Percentiles rank a stretch among this genome's conserved stretches.
Evolutionary conservation across 2,329 filamentous ascomycete species (phyloP).

Genomic region (Dactylellina parvicollis): DNA sequence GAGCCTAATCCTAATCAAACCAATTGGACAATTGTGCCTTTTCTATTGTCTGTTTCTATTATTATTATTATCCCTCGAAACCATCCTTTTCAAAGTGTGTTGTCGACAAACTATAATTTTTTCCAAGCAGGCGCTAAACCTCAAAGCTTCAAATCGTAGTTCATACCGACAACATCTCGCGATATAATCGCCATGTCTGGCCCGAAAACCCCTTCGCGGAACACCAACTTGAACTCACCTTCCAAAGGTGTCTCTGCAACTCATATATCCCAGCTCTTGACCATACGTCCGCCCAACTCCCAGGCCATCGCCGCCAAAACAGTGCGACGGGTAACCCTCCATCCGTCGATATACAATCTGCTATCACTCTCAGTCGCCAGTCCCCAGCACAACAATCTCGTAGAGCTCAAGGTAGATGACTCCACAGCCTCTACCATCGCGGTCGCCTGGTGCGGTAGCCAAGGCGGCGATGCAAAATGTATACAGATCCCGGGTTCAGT

Average conservation of each 20-base stretch:
- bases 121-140: neutral
- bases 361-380: slow-evolving; percentile 45
- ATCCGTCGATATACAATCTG: slow-evolving; percentile 49
- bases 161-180: neutral
- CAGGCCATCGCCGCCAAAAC: slow-evolving; percentile 40
- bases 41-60: too few species aligned
- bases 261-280: slow-evolving; percentile 46
- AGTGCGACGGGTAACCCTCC: slow-evolving; percentile 40
- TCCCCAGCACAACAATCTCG: slow-evolving; percentile 45
- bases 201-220: slow-evolving; percentile 42
- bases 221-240: slow-evolving; percentile 47
- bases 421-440: slow-evolving; percentile 32
- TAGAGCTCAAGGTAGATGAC: slow-evolving; percentile 43
- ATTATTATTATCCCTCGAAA: too few species aligned
- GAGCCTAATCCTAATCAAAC: slow-evolving; percentile 16
- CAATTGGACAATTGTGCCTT: too few species aligned
- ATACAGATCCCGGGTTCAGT: slow-evolving; percentile 42
- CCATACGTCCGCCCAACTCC: slow-evolving; percentile 36
- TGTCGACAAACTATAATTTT: slow-evolving; percentile 23
- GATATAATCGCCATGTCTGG: slow-evolving; percentile 35
- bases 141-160: slow-evolving; percentile 1
- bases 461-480: slow-evolving; percentile 47
- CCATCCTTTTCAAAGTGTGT: slow-evolving; percentile 22
- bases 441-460: slow-evolving; percentile 46
- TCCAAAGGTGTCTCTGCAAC: slow-evolving; percentile 35